Evolutionary conservation across 2,329 filamentous ascomycete species (phyloP).

Genomic region (Trichoderma asperellum): DNA sequence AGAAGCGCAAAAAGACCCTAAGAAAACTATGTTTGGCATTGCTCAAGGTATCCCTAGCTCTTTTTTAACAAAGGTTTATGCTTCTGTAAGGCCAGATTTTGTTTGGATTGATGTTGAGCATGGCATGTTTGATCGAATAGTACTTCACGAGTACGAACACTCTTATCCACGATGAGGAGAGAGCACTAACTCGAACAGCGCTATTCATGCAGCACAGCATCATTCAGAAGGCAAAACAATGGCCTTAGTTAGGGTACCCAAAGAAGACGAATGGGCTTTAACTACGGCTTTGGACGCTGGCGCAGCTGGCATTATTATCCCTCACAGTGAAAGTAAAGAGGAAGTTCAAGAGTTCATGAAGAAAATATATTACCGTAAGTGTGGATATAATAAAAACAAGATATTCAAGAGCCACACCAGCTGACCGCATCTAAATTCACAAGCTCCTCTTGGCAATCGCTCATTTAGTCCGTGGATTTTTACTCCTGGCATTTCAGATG

Average conservation of each 20-base stretch:
- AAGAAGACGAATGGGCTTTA: constrained; percentile 12
- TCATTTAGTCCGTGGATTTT: constrained; percentile 26
- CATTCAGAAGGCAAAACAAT: constrained; percentile 19
- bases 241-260: constrained; percentile 8
- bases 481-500: constrained; percentile 22
- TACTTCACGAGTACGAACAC: constrained; percentile 17
- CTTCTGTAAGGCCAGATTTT: constrained; percentile 15
- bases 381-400: not conserved
- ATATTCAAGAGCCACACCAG: not conserved
- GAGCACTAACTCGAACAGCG: not conserved
- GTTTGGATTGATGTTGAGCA: constrained; percentile 25
- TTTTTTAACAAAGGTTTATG: constrained; percentile 17
- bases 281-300: constrained; percentile 21
- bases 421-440: not conserved
- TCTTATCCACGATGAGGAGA: too few relatives aligned
- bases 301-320: constrained; percentile 21
- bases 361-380: constrained; percentile 13
- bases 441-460: constrained; percentile 14
- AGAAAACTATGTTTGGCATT: constrained; percentile 16
- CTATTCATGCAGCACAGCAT: constrained; percentile 18
- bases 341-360: constrained; percentile 18
- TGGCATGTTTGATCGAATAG: constrained; percentile 23
- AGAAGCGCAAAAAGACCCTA: constrained; percentile 13
- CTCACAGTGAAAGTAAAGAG: constrained; percentile 12
- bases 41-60: constrained; percentile 15